Evolutionary conservation across 2,329 filamentous ascomycete genomes (phyloP).

Genomic region (Sphaerulina musiva): DNA sequence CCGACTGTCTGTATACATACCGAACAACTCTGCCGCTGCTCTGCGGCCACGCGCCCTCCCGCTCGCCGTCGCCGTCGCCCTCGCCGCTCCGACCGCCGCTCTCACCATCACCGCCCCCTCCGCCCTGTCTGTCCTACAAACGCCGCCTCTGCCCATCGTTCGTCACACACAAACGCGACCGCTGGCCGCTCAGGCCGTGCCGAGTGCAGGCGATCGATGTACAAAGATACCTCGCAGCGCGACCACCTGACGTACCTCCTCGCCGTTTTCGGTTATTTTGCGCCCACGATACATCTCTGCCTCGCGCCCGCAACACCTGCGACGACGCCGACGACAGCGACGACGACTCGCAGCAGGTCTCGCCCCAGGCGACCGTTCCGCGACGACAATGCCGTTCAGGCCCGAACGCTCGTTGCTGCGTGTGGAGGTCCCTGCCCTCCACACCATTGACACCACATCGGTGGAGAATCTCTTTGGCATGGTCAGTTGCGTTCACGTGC

Average conservation of each 20-base stretch:
- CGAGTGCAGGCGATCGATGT: not conserved
- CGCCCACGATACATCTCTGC: slow-evolving; percentile 9
- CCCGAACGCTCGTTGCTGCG: slow-evolving; percentile 81
- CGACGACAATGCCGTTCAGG: slow-evolving; percentile 66
- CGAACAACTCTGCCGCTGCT: no score
- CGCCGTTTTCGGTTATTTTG: slow-evolving; percentile 12
- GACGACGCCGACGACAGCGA: not conserved
- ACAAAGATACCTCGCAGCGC: slow-evolving; percentile 5
- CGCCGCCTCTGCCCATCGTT: no score
- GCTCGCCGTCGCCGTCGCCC: no score
- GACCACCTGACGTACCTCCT: slow-evolving; percentile 9
- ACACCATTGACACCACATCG: slow-evolving; percentile 89
- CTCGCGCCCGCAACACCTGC: slow-evolving; percentile 2
- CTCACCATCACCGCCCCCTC: no score
- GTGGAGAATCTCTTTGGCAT: slow-evolving; percentile 91
- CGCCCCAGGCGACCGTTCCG: slow-evolving; percentile 14
- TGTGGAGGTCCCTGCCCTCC: slow-evolving; percentile 84
- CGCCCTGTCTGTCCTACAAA: no score
- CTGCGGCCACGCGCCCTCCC: no score
- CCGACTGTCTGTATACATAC: no score
- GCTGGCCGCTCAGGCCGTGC: no score
- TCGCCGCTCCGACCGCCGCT: no score
- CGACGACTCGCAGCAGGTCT: slow-evolving; percentile 2
- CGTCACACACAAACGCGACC: no score
- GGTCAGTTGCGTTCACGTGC: slow-evolving; percentile 29